Evolutionary conservation across 164 flowering plant genomes (phyloP), one percentile per base, ranked within the genome.

Genomic region (Sedum album): DNA sequence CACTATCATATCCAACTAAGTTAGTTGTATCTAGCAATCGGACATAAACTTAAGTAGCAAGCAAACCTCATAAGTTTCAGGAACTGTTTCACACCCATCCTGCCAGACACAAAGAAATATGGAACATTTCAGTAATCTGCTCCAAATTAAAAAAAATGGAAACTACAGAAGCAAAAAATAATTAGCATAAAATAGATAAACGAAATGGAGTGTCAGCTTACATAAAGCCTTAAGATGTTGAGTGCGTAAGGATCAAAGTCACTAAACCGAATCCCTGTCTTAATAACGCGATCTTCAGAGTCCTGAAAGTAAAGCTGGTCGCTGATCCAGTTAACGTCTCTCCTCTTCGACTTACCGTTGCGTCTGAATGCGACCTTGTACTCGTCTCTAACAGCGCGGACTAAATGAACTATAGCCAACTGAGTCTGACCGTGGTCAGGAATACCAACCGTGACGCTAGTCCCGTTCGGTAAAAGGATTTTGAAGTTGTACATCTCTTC

Each of bases 401-500:
- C 42, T 25, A 91, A 83, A 1, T 80, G 75, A 2, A 69, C 42
- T 0, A 84, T 0, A 0, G 73, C 25, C 74, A 83, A 81, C 26
- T 75, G 70, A 0, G 67, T 63, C 28, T 41, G 49, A 64, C n/a
- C 57, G 41, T 0, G 82, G 77, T 76, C 75, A 18, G 57, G 57
- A 18, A 85, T 39, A 2, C 44, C 72, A 9, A 86, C 14, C 1
- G 14, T 73, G 1, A 82, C 69, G 31, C 72, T 74, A 0, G 73
- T 69, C 2, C 87, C 89, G 60, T 84, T 84, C 0, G 91, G 91
- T 67, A 91, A 70, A 13, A 88, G 74, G 6, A 91, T 66, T 20
- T 75, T 80, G 70, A 91, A 87, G 63, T 72, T 78, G 71, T 78
- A 90, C 0, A 68, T 72, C 57, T 42, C 28, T 69, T 44, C 30